Evolutionary conservation across 345 rosid species (phyloP), one percentile per base, ranked within the genome.

Genomic region (Euphorbia tirucalli): DNA sequence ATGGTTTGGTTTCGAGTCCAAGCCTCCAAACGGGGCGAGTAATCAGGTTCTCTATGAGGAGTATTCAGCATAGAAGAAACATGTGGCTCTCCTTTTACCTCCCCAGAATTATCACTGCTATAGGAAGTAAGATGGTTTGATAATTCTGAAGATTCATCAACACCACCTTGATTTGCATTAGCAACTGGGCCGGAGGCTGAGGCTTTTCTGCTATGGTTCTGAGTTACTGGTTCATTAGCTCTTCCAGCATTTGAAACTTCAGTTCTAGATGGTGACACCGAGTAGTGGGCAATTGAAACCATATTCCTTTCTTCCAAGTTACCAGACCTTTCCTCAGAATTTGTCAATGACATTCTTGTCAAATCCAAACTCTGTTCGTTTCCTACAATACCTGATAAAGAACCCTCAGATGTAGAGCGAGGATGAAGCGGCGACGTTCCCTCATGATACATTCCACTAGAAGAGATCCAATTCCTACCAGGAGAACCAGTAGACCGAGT

Each of bases 31-130:
- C 86, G 87, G 43, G 91, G 76, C 11, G 90, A 74, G 77, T 87
- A 83, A 30, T 85, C 93, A 3, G 86, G 74, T 68, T 92, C 97
- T 50, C 86, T 86, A 57, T 65, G 87, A 0, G 87, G 41, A 30
- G 80, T 71, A 71, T 79, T 75, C 65, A 81, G 49, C 1, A 81
- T 72, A 71, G 85, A 37, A 59, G 90, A 62, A 66, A 85, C 77
- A 48, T 61, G 84, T 32, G 84, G 69, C 63, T 85, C 88, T 32
- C 86, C 39, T 81, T 87, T 89, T 46, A 87, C 81, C 83, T 90
- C 98, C 61, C 91, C 93, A 61, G 97, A 96, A 70, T 79, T 81
- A 70, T 93, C 99, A 75, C 87, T 93, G 72, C 86, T 82, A 81
- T 87, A 83, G 70, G 88, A 83, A 56, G 83, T 74, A 35, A 83